Conservation (phyloP, 441 rosid species). For the Corymbia calophylla region DNA sequence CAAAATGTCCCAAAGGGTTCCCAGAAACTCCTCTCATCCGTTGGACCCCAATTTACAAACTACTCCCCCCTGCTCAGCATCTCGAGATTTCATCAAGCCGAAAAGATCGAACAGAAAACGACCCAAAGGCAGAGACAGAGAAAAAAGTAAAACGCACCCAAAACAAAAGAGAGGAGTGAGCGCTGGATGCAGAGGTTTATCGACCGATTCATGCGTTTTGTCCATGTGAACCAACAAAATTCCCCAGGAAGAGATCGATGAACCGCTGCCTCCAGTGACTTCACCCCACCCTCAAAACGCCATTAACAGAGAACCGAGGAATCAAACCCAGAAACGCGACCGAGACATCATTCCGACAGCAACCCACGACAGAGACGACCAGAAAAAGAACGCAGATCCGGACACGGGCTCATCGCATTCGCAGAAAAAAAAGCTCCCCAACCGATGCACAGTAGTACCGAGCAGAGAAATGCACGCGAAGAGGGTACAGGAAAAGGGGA, state of each 20-base stretch:
- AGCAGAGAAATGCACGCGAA: neutral
- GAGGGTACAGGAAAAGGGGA: neutral
- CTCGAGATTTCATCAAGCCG: neutral
- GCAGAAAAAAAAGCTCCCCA: neutral
- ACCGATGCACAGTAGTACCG: neutral
- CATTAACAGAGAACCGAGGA: neutral
- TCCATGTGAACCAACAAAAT: neutral
- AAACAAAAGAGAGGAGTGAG: conserved; percentile 9
- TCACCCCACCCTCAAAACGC: neutral
- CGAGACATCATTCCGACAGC: neutral
- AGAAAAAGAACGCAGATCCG: neutral
- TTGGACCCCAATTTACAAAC: neutral
- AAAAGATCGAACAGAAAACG: neutral
- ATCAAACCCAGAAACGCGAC: neutral
- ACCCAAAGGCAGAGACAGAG: neutral
- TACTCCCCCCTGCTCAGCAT: neutral
- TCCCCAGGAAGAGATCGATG: conserved; percentile 16
- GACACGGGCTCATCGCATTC: neutral
- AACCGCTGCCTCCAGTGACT: conserved; percentile 20
- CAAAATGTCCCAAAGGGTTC: neutral
- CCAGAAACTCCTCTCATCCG: neutral
- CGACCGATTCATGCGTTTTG: conserved; percentile 79
- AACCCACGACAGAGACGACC: neutral
- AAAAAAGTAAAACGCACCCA: neutral
- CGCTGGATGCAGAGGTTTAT: conserved; percentile 99